Conservation (phyloP, 2,329 filamentous ascomycete genomes). For the Fusarium secorum region DNA sequence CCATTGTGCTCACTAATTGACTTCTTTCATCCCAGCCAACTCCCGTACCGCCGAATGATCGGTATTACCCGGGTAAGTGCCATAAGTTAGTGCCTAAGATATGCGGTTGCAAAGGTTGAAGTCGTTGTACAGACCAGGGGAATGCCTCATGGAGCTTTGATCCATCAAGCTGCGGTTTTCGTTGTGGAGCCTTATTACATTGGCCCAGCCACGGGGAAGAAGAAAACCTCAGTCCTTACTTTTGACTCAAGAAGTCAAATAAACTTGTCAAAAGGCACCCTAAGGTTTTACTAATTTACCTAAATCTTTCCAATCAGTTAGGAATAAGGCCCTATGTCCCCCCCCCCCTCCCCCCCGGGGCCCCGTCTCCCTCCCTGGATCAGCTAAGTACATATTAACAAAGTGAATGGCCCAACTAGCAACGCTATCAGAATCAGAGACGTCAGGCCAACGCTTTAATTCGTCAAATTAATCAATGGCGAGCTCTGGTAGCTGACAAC, state of each 20-base stretch:
- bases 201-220: constrained; percentile 13
- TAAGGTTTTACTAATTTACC: not conserved
- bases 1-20: constrained; percentile 22
- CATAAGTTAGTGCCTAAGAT: constrained; percentile 38
- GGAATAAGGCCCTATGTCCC: not conserved
- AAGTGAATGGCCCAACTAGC: constrained; percentile 7
- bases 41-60: constrained; percentile 43
- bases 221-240: not conserved
- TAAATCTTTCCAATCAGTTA: not conserved
- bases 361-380: constrained; percentile 17
- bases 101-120: constrained; percentile 24
- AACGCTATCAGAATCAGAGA: not conserved
- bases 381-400: constrained; percentile 27
- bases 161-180: constrained; percentile 28
- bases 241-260: not conserved
- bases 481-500: constrained; percentile 7
- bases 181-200: constrained; percentile 26
- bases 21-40: constrained; percentile 33
- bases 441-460: not conserved
- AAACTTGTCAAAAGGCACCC: not conserved
- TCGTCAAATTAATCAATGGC: constrained; percentile 21
- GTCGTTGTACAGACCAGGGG: constrained; percentile 2
- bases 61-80: constrained; percentile 42
- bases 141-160: constrained; percentile 13
- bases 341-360: too few species aligned